phyloP scores from a whole-genome alignment of 164 flowering plant species.

The Malania oleifera region DNA sequence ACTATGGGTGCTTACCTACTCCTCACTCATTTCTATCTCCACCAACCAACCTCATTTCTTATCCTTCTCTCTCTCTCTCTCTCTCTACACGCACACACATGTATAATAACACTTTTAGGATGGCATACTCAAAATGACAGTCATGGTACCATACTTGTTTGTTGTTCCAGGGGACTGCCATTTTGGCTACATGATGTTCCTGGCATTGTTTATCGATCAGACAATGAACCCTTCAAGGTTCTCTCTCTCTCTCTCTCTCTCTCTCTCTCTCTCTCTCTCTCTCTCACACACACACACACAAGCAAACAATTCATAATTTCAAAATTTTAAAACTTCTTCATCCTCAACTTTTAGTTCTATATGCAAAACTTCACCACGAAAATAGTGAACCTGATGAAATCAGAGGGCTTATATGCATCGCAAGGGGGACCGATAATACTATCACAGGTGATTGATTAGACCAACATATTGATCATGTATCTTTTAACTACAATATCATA shows the following conservation, averaged over 20 bases:
- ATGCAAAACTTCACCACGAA: slow-evolving; percentile 38
- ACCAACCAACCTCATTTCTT: no score
- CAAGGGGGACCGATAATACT: slow-evolving; percentile 44
- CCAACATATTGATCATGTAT: neutral
- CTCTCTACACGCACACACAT: no score
- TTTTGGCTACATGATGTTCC: slow-evolving; percentile 1
- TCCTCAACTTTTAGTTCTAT: slow-evolving; percentile 19
- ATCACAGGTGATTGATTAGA: slow-evolving; percentile 28
- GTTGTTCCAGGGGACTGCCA: neutral
- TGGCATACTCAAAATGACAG: no score
- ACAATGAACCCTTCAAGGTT: slow-evolving; percentile 4
- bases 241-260: neutral
- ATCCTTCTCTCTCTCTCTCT: no score
- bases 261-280: no score
- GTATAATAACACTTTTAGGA: no score
- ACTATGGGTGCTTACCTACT: slow-evolving; percentile 41
- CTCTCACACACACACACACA: no score
- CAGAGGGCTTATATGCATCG: slow-evolving; percentile 35
- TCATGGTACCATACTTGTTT: no score
- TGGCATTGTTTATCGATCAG: neutral
- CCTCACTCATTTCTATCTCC: no score
- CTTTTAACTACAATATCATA: no score
- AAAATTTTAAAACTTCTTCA: no score
- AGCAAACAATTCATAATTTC: no score
- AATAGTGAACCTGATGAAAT: slow-evolving; percentile 35